These are phyloP conservation scores for Cyberlindnera galapagoensis DNA, from an alignment of 805 yeast genomes.

Conservation along the genomic window DNA sequence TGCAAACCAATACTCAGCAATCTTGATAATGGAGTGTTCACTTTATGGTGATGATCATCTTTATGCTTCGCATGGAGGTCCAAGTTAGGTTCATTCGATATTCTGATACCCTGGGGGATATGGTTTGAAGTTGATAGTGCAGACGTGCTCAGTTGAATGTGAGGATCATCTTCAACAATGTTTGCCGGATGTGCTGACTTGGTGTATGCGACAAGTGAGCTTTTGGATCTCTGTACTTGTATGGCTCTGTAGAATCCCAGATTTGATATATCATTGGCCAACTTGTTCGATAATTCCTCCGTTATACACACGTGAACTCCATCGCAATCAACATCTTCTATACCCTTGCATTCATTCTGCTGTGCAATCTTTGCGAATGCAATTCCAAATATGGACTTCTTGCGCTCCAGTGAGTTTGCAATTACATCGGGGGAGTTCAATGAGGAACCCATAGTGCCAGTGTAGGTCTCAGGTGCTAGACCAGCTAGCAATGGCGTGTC, in stretches of 20 bases:
- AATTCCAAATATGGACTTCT: slow-evolving; percentile 10
- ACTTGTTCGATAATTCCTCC: slow-evolving; percentile 14
- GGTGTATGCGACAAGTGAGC: slow-evolving; percentile 22
- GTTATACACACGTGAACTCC: slow-evolving; percentile 14
- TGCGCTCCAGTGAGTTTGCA: slow-evolving; percentile 1
- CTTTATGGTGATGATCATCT: slow-evolving; percentile 69
- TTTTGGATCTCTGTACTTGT: slow-evolving; percentile 5
- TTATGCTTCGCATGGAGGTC: slow-evolving; percentile 26
- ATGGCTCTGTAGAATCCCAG: slow-evolving; percentile 20
- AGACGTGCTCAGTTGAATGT: neutral
- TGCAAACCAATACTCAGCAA: slow-evolving; percentile 86
- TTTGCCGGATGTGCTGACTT: neutral
- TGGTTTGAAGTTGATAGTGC: slow-evolving; percentile 1
- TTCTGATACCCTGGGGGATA: slow-evolving; percentile 10
- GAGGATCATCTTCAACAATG: too few relatives aligned
- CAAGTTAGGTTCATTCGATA: slow-evolving; percentile 19
- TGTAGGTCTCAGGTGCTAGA: too few relatives aligned
- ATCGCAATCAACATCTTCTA: slow-evolving; percentile 17
- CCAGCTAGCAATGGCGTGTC: neutral
- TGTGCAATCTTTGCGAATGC: slow-evolving; percentile 8
- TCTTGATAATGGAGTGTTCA: slow-evolving; percentile 69
- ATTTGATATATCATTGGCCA: slow-evolving; percentile 22
- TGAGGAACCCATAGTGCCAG: too few relatives aligned
- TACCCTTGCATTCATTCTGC: slow-evolving; percentile 14
- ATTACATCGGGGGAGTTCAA: too few relatives aligned